Percentiles rank a stretch among this genome's conserved stretches.
phyloP scores from a whole-genome alignment of 1,284 basidiomycete genomes.

The Cerrena zonata region DNA sequence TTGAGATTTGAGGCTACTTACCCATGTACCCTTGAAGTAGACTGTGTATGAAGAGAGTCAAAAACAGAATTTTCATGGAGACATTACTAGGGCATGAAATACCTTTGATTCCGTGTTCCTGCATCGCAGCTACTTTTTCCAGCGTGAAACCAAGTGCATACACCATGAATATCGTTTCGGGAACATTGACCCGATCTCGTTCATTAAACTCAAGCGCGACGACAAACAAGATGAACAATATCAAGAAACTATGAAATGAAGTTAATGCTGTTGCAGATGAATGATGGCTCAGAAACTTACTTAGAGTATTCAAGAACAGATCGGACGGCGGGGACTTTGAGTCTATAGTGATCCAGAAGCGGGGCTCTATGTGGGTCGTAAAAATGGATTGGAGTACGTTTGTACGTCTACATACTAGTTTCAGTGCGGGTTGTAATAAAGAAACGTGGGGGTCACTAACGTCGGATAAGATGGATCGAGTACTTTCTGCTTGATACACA shows the following conservation, averaged over 20 bases:
- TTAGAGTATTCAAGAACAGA: slow-evolving; percentile 84
- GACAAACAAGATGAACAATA: slow-evolving; percentile 80
- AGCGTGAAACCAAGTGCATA: slow-evolving; percentile 85
- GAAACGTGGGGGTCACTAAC: slow-evolving; percentile 47
- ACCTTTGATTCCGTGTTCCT: slow-evolving; percentile 88
- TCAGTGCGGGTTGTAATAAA: slow-evolving; percentile 4
- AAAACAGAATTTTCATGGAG: not conserved
- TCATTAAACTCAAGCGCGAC: slow-evolving; percentile 75
- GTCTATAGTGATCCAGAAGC: slow-evolving; percentile 85
- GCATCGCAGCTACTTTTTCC: slow-evolving; percentile 89
- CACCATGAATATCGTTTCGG: slow-evolving; percentile 74
- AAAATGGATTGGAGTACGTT: slow-evolving; percentile 85
- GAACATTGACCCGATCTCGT: slow-evolving; percentile 50
- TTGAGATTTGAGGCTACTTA: slow-evolving; percentile 27
- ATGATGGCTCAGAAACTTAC: slow-evolving; percentile 33
- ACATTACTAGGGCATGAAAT: slow-evolving; percentile 7
- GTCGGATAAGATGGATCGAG: slow-evolving; percentile 80
- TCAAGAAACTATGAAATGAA: slow-evolving; percentile 57
- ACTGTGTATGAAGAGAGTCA: slow-evolving; percentile 35
- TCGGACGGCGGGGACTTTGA: slow-evolving; percentile 89
- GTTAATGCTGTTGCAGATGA: slow-evolving; percentile 1
- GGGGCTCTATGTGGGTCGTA: slow-evolving; percentile 92
- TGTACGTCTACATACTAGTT: slow-evolving; percentile 69
- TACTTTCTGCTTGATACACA: slow-evolving; percentile 83
- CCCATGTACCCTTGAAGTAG: slow-evolving; percentile 80